Evolutionary conservation across 2,329 filamentous ascomycete species (phyloP).

Genomic region (Colletotrichum plurivorum): DNA sequence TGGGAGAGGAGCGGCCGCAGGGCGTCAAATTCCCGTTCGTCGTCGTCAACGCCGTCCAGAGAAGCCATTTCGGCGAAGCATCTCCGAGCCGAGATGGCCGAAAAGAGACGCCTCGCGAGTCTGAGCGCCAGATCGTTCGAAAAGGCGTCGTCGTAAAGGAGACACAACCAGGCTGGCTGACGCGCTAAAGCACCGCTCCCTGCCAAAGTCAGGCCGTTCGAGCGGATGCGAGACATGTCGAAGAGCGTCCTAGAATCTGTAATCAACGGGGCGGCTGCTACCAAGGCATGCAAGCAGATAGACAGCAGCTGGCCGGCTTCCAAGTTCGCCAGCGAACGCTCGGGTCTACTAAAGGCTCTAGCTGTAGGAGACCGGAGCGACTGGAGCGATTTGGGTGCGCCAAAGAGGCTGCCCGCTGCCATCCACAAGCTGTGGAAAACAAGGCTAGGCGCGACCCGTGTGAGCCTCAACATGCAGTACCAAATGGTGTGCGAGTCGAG

Average conservation of each 20-base stretch:
- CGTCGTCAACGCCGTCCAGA: constrained; percentile 52
- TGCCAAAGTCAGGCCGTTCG: constrained; percentile 65
- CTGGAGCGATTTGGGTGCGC: constrained; percentile 63
- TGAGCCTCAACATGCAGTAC: constrained; percentile 75
- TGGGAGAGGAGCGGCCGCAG: constrained; percentile 65
- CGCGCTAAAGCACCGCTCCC: constrained; percentile 61
- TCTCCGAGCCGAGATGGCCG: constrained; percentile 68
- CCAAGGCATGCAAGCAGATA: constrained; percentile 74
- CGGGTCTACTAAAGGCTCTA: constrained; percentile 52
- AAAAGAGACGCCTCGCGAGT: constrained; percentile 70
- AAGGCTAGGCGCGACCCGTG: constrained; percentile 68
- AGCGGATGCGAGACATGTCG: constrained; percentile 73
- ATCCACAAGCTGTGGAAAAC: constrained; percentile 77
- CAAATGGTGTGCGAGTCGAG: constrained; percentile 74
- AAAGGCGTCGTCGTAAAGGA: constrained; percentile 75
- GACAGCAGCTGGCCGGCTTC: constrained; percentile 69
- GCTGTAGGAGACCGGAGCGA: constrained; percentile 55
- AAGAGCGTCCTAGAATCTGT: constrained; percentile 63
- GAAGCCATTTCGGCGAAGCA: constrained; percentile 62
- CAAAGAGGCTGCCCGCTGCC: constrained; percentile 70
- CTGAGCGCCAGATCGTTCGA: constrained; percentile 72
- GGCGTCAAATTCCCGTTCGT: constrained; percentile 55
- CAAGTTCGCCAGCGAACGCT: constrained; percentile 57
- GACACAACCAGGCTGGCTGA: constrained; percentile 64
- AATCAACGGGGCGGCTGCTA: constrained; percentile 69